A percentile compares a stretch with the other conserved stretches of the same genome.
Evolutionary conservation across 1,284 basidiomycete genomes (phyloP).

Genomic region (Apiotrichum sp.): DNA sequence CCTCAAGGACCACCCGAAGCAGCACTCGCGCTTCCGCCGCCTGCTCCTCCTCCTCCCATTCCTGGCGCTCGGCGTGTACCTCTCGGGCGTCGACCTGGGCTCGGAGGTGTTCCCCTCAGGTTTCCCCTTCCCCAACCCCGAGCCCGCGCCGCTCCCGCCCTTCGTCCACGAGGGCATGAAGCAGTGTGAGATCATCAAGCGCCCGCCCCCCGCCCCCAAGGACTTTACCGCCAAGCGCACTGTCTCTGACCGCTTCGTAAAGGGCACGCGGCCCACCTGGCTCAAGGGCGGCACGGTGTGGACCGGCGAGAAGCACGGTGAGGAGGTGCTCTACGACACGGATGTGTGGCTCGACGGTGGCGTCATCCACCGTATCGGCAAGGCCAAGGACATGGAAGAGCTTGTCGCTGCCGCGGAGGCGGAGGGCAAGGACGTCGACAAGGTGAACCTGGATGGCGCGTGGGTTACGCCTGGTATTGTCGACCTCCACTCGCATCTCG

Average conservation of each 20-base stretch:
- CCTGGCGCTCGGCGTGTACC: neutral
- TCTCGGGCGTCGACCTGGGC: neutral
- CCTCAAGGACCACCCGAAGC: neutral
- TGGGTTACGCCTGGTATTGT: conserved; percentile 56
- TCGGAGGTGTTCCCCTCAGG: neutral
- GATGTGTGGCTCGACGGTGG: conserved; percentile 49
- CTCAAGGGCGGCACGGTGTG: conserved; percentile 75
- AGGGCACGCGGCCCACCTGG: conserved; percentile 58
- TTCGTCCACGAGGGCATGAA: conserved; percentile 36
- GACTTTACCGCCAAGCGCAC: conserved; percentile 53
- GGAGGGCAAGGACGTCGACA: conserved; percentile 24
- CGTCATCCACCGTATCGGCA: conserved; percentile 47
- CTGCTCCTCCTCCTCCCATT: neutral
- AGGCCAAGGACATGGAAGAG: conserved; percentile 19
- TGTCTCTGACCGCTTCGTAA: conserved; percentile 64
- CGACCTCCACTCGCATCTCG: conserved; percentile 74
- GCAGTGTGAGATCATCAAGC: conserved; percentile 34
- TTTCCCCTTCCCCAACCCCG: conserved; percentile 10
- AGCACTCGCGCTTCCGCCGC: neutral
- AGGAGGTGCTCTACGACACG: conserved; percentile 55
- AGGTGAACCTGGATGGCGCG: conserved; percentile 46
- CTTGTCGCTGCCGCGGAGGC: conserved; percentile 4
- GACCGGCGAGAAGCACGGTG: conserved; percentile 61
- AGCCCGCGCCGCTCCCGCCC: conserved; percentile 15
- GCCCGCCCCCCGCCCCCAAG: conserved; percentile 23